A percentile compares a stretch with the other conserved stretches of the same genome.
phyloP scores from a whole-genome alignment of 2,329 filamentous ascomycete species.

The Colletotrichum sp. region DNA sequence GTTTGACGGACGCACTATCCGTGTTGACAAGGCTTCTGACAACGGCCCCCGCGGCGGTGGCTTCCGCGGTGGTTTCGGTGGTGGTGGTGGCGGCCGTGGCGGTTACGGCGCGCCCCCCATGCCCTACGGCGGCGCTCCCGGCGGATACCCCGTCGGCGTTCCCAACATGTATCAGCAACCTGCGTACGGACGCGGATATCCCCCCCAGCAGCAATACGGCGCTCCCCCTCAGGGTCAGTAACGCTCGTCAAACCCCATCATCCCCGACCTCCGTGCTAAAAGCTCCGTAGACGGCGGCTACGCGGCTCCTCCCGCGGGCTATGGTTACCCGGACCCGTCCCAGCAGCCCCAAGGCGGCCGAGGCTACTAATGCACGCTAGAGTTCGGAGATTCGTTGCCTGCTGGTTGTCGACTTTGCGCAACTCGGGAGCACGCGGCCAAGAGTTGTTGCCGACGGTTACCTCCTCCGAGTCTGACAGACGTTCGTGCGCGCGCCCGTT shows the following conservation, averaged over 20 bases:
- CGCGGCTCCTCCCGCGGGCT: slow-evolving; percentile 27
- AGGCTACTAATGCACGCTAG: slow-evolving; percentile 43
- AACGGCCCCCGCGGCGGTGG: slow-evolving; percentile 68
- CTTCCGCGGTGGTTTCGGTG: slow-evolving; percentile 45
- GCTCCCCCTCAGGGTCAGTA: slow-evolving; percentile 41
- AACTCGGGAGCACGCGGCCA: slow-evolving; percentile 15
- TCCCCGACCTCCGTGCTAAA: neutral
- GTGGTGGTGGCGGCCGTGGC: slow-evolving; percentile 41
- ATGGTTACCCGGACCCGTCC: slow-evolving; percentile 53
- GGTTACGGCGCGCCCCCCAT: slow-evolving; percentile 36
- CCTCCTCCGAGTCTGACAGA: slow-evolving; percentile 23
- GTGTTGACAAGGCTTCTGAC: slow-evolving; percentile 94
- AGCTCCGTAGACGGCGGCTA: slow-evolving; percentile 7
- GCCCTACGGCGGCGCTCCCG: slow-evolving; percentile 29
- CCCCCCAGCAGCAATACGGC: slow-evolving; percentile 41
- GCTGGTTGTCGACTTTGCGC: slow-evolving; percentile 15
- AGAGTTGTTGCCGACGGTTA: slow-evolving; percentile 18
- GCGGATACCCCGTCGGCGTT: slow-evolving; percentile 40
- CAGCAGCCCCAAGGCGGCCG: slow-evolving; percentile 38
- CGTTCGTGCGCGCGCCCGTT: slow-evolving; percentile 23
- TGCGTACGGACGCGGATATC: slow-evolving; percentile 51
- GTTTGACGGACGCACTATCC: slow-evolving; percentile 92
- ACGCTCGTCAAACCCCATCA: neutral
- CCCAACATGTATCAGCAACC: slow-evolving; percentile 41
- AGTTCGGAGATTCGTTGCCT: slow-evolving; percentile 23